phyloP scores from a whole-genome alignment of 2,329 filamentous ascomycete genomes.

The Hymenoscyphus fraxineus region DNA sequence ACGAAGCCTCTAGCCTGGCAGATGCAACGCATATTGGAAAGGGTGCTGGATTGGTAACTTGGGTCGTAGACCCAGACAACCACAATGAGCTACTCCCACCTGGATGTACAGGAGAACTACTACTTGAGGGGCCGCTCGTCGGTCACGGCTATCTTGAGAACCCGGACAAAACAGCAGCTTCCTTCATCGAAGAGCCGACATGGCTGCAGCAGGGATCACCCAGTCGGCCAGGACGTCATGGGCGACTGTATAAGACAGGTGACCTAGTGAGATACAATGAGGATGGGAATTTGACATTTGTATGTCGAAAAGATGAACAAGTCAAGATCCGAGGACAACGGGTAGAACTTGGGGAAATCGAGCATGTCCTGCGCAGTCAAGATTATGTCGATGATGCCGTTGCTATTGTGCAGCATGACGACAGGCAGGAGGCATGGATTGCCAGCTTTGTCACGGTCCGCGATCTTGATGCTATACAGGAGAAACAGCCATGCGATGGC shows the following conservation, averaged over 20 bases:
- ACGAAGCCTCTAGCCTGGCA: background rate
- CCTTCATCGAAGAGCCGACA: slow-evolving; percentile 17
- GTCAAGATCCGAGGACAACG: slow-evolving; percentile 63
- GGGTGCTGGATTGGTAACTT: background rate
- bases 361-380: slow-evolving; percentile 20
- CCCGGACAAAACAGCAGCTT: slow-evolving; percentile 9
- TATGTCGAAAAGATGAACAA: slow-evolving; percentile 62
- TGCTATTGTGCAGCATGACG: too few species aligned
- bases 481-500: too few species aligned
- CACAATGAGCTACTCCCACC: slow-evolving; percentile 8
- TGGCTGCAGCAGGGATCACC: slow-evolving; percentile 17
- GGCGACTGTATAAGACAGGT: slow-evolving; percentile 54
- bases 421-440: too few species aligned
- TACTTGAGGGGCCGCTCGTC: slow-evolving; percentile 16
- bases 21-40: slow-evolving; percentile 4
- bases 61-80: slow-evolving; percentile 13
- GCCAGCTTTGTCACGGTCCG: too few species aligned
- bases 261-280: slow-evolving; percentile 54
- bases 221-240: slow-evolving; percentile 25
- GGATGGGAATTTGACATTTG: slow-evolving; percentile 49
- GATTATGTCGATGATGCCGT: too few species aligned
- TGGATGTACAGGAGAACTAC: slow-evolving; percentile 15
- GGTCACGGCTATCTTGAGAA: slow-evolving; percentile 17
- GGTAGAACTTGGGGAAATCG: slow-evolving; percentile 60
- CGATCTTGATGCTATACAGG: too few species aligned